Evolutionary conservation across 805 yeast genomes (phyloP).

Genomic region (Cyberlindnera misumaiensis): DNA sequence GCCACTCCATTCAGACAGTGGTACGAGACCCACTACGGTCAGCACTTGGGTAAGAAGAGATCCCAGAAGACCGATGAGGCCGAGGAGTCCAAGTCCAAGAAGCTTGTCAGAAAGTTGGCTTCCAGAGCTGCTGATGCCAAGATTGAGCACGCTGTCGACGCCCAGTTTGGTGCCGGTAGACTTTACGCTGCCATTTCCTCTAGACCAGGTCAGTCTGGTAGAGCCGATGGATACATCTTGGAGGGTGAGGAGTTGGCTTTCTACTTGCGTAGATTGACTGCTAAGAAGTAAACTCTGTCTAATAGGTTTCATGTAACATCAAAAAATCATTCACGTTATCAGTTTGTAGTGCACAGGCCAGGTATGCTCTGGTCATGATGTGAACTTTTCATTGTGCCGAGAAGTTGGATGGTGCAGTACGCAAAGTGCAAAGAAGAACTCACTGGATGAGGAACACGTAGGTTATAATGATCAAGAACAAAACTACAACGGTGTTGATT

Average conservation of each 20-base stretch:
- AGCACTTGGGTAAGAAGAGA: slow-evolving; percentile 82
- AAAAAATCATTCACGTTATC: slow-evolving; percentile 22
- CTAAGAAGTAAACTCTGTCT: slow-evolving; percentile 76
- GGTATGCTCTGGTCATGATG: too few species aligned
- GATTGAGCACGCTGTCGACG: slow-evolving; percentile 84
- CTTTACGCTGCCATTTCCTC: slow-evolving; percentile 98
- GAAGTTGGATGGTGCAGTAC: too few species aligned
- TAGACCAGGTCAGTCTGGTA: slow-evolving; percentile 99
- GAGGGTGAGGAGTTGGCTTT: slow-evolving; percentile 99
- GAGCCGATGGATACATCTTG: slow-evolving; percentile 99
- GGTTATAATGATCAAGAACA: neutral
- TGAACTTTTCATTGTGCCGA: neutral
- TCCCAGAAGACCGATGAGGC: slow-evolving; percentile 45
- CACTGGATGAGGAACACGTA: too few species aligned
- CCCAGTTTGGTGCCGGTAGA: slow-evolving; percentile 98
- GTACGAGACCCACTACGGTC: slow-evolving; percentile 98
- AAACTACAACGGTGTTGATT: neutral
- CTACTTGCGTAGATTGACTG: slow-evolving; percentile 99
- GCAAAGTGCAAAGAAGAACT: too few species aligned
- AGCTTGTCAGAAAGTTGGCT: slow-evolving; percentile 88
- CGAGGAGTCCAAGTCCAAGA: slow-evolving; percentile 60
- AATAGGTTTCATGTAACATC: slow-evolving; percentile 18
- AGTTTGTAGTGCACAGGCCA: slow-evolving; percentile 2
- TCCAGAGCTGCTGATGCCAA: slow-evolving; percentile 80
- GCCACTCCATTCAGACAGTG: slow-evolving; percentile 99